Base-by-base conservation (phyloP, 352 stramenopile genomes). In the Globisporangium ultimum region DNA sequence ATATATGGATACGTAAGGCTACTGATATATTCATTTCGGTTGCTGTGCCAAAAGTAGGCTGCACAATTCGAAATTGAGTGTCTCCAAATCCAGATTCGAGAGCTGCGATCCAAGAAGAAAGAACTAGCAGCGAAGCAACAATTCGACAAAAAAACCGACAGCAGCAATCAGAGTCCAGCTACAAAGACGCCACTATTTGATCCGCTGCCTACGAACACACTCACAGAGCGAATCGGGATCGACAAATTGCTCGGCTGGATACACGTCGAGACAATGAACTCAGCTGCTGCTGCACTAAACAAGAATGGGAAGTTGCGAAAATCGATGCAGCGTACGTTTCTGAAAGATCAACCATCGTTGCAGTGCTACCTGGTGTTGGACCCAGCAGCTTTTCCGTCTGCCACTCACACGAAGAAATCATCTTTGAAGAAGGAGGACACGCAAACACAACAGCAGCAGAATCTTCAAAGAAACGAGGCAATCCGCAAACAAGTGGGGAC, bases 211-310 rank as follows among this genome's bases (percentile, higher is more conserved):
- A 50, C 43, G 11, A 42, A 61, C 7, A 67, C 61, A 5, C 55
- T 76, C 18, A 32, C 50, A 0, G 66, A 73, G n/a, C 55, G 65
- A n/a, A 73, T 76, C n/a, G 45, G 48, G 15, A 41, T 59, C 7
- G 68, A 76, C 53, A 72, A 70, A 36, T 53, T 76, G 20, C 66
- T 76, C 18, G 62, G 47, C 21, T 71, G 54, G 58, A 58, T 76
- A 6, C 68, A 63, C 21, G 59, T 76, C 3, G 59, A 76, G 53
- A 74, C 66, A 17, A 63, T 50, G 21, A 15, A 32, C 2, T 11
- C 14, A 13, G 22, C 13, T 36, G 28, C 28, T 36, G n/a, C 21
- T 24, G 22, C 9, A 28, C 17, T 1, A 14, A 12, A 20, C 38
- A 7, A 42, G 8, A 14, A 8, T 20, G 21, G 28, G 36, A 18